Evolutionary conservation across 192 early-diverging fungal species (phyloP).

Genomic region (Glomus cerebriforme): DNA sequence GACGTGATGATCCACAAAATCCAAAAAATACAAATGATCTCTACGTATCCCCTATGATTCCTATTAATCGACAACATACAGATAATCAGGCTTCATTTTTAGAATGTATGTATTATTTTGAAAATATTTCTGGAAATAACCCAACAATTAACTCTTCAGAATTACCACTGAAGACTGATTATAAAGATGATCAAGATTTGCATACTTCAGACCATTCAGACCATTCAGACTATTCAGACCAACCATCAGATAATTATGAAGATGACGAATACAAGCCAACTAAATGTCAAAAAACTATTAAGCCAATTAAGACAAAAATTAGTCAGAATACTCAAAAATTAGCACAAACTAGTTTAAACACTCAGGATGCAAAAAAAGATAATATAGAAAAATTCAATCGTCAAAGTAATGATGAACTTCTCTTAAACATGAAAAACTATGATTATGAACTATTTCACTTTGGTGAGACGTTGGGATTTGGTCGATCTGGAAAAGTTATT

Average conservation of each 20-base stretch:
- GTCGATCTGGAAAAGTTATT: not conserved
- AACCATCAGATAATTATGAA: not conserved
- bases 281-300: slow-evolving; percentile 1
- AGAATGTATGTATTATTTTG: slow-evolving; percentile 12
- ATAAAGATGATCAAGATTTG: slow-evolving; percentile 1
- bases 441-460: not conserved
- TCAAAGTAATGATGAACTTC: not conserved
- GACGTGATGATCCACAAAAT: not conserved
- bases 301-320: not conserved
- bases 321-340: too few species aligned
- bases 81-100: not conserved
- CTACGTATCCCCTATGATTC: slow-evolving; percentile 29
- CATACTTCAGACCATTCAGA: slow-evolving; percentile 1
- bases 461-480: not conserved
- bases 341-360: too few species aligned
- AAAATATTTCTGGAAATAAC: not conserved
- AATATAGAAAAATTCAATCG: too few species aligned
- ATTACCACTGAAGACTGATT: not conserved
- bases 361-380: too few species aligned
- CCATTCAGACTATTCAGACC: not conserved
- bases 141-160: not conserved
- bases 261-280: not conserved
- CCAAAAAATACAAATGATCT: not conserved
- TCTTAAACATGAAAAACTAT: not conserved
- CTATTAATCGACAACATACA: slow-evolving; percentile 9